Evolutionary conservation across 78 protist species (phyloP).

Genomic region (Protostelium mycophagum): DNA sequence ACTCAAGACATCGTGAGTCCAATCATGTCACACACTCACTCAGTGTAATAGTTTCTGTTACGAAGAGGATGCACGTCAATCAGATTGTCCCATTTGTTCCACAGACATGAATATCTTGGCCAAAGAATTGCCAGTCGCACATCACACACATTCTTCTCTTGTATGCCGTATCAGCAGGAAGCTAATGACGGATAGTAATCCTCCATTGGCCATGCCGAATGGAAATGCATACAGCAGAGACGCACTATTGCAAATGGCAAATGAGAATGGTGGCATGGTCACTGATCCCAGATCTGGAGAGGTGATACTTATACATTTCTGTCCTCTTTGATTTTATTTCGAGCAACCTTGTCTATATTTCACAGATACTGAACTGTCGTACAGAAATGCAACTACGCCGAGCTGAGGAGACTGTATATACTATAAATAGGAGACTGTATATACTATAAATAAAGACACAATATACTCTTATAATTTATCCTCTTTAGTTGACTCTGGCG

Average conservation of each 20-base stretch:
- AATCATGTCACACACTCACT: neutral
- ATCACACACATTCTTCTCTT: conserved; percentile 52
- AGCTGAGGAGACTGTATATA: neutral
- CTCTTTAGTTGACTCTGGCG: neutral
- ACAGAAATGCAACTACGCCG: neutral
- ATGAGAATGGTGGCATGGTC: conserved; percentile 9
- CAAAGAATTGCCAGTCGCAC: conserved; percentile 35
- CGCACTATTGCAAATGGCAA: conserved; percentile 26
- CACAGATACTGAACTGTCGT: too few species aligned
- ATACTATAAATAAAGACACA: too few species aligned
- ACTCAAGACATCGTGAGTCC: conserved; percentile 54
- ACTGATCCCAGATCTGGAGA: conserved; percentile 24
- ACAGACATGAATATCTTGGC: conserved; percentile 17
- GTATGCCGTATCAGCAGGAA: conserved; percentile 75
- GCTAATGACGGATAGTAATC: conserved; percentile 71
- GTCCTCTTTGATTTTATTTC: too few species aligned
- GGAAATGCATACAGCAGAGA: conserved; percentile 69
- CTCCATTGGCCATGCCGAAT: conserved; percentile 79
- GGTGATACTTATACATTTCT: too few species aligned
- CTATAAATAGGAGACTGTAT: neutral
- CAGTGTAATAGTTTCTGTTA: conserved; percentile 40
- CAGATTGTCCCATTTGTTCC: conserved; percentile 63
- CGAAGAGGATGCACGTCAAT: conserved; percentile 14
- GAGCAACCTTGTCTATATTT: too few species aligned
- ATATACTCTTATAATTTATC: too few species aligned